Evolutionary conservation across 306 rosid genomes (phyloP).

Genomic region (Medicago lupulina): DNA sequence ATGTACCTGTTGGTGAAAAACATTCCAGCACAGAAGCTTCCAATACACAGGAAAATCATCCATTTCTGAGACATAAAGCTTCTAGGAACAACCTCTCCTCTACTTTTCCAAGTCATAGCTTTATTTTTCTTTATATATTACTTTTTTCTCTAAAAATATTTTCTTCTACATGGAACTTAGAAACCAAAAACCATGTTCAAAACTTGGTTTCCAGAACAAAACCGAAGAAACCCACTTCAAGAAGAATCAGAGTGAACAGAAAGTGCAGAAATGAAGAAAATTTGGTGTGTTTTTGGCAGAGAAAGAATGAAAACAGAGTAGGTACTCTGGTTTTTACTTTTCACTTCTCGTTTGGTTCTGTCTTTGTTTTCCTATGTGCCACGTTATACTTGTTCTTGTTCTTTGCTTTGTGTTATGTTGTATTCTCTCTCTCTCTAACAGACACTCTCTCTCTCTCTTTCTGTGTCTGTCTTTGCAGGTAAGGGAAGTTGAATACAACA

Average conservation of each 20-base stretch:
- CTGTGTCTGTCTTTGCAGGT: slow-evolving; percentile 67
- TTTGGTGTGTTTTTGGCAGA: neutral
- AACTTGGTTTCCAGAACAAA: slow-evolving; percentile 17
- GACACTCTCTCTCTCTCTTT: slow-evolving; percentile 7
- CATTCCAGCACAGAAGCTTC: slow-evolving; percentile 90
- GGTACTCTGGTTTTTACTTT: slow-evolving; percentile 33
- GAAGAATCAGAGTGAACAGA: slow-evolving; percentile 26
- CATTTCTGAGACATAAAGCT: slow-evolving; percentile 68
- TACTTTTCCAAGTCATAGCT: slow-evolving; percentile 82
- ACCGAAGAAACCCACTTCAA: slow-evolving; percentile 28
- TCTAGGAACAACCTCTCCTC: slow-evolving; percentile 70
- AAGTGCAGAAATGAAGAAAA: slow-evolving; percentile 19
- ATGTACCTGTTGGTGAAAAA: slow-evolving; percentile 82
- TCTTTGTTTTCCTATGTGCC: slow-evolving; percentile 46
- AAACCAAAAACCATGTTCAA: slow-evolving; percentile 48
- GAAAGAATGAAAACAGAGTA: slow-evolving; percentile 51
- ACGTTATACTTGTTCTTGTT: slow-evolving; percentile 31
- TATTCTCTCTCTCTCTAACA: slow-evolving; percentile 39
- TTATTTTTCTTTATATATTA: neutral
- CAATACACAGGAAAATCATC: slow-evolving; percentile 76
- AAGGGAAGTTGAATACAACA: slow-evolving; percentile 65
- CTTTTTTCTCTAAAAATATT: neutral
- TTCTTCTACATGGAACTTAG: slow-evolving; percentile 29
- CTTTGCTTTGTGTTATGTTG: slow-evolving; percentile 41
- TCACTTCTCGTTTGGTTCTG: slow-evolving; percentile 51